Evolutionary conservation across 106 monocot species (phyloP).

Genomic region (Apostasia shenzhenica): DNA sequence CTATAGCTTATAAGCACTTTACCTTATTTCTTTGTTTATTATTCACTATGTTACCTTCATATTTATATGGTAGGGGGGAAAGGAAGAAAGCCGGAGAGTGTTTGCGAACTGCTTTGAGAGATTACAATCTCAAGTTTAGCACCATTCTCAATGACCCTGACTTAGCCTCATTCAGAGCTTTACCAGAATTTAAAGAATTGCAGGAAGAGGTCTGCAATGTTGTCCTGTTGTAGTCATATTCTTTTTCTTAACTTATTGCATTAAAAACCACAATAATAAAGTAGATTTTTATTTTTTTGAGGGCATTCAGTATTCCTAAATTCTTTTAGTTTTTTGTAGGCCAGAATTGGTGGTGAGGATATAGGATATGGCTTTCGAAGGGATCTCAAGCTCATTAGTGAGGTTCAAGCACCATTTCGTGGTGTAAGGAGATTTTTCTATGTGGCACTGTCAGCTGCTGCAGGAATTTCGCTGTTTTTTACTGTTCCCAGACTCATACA

Average conservation of each 20-base stretch:
- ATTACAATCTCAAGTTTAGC: conserved; percentile 90
- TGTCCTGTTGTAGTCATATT: not conserved
- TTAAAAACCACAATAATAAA: not conserved
- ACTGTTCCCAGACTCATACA: conserved; percentile 80
- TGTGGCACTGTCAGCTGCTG: conserved; percentile 79
- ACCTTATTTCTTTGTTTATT: too few species aligned
- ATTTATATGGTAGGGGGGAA: conserved; percentile 58
- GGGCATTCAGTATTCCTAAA: not conserved
- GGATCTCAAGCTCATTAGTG: conserved; percentile 97
- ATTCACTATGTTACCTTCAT: too few species aligned
- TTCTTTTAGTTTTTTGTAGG: conserved; percentile 36
- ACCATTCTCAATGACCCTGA: conserved; percentile 96
- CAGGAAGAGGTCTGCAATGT: conserved; percentile 77
- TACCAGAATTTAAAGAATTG: conserved; percentile 85
- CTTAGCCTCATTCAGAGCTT: conserved; percentile 86
- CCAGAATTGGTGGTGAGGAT: conserved; percentile 78
- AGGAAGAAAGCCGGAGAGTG: conserved; percentile 76
- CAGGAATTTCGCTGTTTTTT: conserved; percentile 87
- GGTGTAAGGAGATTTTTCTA: conserved; percentile 98
- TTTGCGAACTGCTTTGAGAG: conserved; percentile 71
- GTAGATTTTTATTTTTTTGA: not conserved
- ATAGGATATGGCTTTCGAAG: conserved; percentile 94
- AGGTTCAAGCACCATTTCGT: conserved; percentile 99
- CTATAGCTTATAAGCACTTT: too few species aligned
- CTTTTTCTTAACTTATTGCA: conserved; percentile 1